Conservation (phyloP, 2,329 filamentous ascomycete species). For the Venturiaceae sp. region DNA sequence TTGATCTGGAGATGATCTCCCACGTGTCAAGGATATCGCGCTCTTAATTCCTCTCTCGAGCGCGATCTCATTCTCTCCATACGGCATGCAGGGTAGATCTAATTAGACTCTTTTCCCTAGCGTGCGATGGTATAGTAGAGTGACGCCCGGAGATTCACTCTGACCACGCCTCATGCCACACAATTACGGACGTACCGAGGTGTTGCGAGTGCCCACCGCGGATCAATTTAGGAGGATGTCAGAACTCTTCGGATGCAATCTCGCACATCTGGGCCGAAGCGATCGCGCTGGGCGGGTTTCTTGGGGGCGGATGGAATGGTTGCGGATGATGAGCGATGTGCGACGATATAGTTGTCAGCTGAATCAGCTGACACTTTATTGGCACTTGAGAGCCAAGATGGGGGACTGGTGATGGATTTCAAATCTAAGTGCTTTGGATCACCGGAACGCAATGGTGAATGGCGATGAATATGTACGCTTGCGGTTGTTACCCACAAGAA, state of each 20-base stretch:
- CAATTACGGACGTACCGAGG: background rate
- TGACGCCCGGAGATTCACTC: background rate
- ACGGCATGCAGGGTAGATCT: background rate
- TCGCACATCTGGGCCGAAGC: background rate
- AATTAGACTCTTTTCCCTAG: no score
- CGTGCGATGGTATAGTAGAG: background rate
- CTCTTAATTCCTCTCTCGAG: background rate
- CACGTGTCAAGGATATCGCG: background rate
- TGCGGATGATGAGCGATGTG: no score
- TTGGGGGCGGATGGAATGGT: no score
- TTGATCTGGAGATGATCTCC: background rate
- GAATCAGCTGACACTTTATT: no score
- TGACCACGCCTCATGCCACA: background rate
- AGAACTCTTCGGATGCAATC: background rate
- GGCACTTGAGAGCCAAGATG: no score
- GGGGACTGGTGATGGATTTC: no score
- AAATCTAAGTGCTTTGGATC: no score
- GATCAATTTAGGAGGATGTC: no score
- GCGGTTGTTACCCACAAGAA: background rate
- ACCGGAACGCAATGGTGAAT: background rate
- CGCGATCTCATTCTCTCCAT: no score
- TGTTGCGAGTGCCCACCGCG: background rate
- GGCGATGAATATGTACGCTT: background rate
- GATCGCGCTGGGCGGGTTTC: no score
- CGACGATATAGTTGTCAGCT: no score